Base-by-base conservation (phyloP, 129 eudicot species). In the Lactuca saligna region DNA sequence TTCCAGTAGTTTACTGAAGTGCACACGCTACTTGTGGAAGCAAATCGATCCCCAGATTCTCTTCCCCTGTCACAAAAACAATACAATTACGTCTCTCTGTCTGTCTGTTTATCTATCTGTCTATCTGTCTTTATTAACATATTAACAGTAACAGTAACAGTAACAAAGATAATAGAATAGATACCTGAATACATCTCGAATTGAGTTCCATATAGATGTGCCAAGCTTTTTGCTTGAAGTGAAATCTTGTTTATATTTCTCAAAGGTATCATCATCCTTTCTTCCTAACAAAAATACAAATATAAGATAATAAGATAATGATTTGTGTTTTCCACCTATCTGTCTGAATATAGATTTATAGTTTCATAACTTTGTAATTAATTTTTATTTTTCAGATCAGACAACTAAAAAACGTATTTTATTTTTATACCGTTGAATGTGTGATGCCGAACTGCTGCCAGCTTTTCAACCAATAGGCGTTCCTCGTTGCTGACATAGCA, bases 401-500 rank as follows among this genome's bases (percentile, higher is more conserved):
- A 25, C 29, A 25, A 25, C 29, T 25, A 25, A 25, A 25, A 25
- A 25, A 25, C 29, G 29, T 25, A 25, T 25, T 25, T 25, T 25
- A 25, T 25, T 25, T 25, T 25, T n/a, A 37, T 77, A 85, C 80
- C 81, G 25, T 76, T 56, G 59, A 75, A 46, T 64, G 29, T 70
- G 35, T 73, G 83, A 68, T 54, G 76, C 54, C 87, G 61, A 46
- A 84, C 48, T 4, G 79, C 81, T 12, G 95, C 96, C 82, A 92
- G 64, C 84, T 86, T 82, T 74, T 86, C 78, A 65, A 92, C 83
- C 20, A 92, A 80, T 37, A 32, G 74, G 17, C 89, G 88, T 55
- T 92, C 98, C 73, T 78, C 88, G 53, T 82, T 76, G 83, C 96
- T 92, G 80, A 51, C 54, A 82, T 60, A 51, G 42, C 72, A 61